Percentiles rank a stretch among this genome's conserved stretches.
Conservation (phyloP, 768 basidiomycete genomes). For the Harrya chromipes region DNA sequence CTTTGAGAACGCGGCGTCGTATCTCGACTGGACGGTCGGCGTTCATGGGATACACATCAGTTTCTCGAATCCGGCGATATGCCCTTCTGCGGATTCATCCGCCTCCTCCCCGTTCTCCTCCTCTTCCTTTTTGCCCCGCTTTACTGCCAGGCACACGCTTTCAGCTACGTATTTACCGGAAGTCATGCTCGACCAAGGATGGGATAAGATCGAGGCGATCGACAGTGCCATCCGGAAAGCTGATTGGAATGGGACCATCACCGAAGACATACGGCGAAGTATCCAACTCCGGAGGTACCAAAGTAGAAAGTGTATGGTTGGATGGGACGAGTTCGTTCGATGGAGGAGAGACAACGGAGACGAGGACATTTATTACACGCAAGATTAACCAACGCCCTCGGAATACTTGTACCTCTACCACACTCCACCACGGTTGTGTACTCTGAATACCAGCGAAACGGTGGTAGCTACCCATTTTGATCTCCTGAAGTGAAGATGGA, state of each 20-base stretch:
- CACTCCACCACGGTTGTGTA: slow-evolving; percentile 10
- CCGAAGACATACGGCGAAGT: slow-evolving; percentile 75
- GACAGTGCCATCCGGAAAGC: slow-evolving; percentile 93
- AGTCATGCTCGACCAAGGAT: slow-evolving; percentile 89
- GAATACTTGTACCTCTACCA: slow-evolving; percentile 8
- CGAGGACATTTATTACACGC: slow-evolving; percentile 24
- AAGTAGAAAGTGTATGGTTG: slow-evolving; percentile 62
- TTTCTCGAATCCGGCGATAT: slow-evolving; percentile 75
- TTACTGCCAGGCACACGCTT: slow-evolving; percentile 57
- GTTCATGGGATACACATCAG: slow-evolving; percentile 89
- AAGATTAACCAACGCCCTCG: neutral
- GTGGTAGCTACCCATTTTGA: neutral
- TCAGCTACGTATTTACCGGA: slow-evolving; percentile 92
- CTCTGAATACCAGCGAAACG: no score
- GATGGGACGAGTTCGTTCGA: slow-evolving; percentile 72
- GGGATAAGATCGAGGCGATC: slow-evolving; percentile 87
- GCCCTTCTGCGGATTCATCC: slow-evolving; percentile 45
- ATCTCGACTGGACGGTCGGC: slow-evolving; percentile 93
- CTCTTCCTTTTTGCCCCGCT: slow-evolving; percentile 52
- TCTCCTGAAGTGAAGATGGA: slow-evolving; percentile 30
- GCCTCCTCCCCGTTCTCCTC: slow-evolving; percentile 73
- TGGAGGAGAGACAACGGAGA: slow-evolving; percentile 63
- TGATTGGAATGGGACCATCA: slow-evolving; percentile 80
- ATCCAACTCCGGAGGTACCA: slow-evolving; percentile 81
- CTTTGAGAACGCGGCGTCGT: slow-evolving; percentile 80